phyloP scores from a whole-genome alignment of 1,284 basidiomycete genomes.

The Schizophyllum amplum region DNA sequence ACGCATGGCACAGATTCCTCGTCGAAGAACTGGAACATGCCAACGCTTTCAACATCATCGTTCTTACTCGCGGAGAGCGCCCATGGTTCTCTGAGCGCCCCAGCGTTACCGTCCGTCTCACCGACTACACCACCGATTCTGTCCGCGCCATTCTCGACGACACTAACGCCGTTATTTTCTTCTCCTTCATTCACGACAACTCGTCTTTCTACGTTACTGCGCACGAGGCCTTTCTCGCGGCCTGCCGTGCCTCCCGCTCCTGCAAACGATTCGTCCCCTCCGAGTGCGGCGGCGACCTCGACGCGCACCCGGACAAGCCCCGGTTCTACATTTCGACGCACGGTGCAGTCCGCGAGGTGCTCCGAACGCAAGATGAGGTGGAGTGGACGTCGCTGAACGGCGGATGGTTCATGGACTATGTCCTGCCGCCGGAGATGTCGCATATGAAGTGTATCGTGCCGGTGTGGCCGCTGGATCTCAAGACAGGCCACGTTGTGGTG shows the following conservation, averaged over 20 bases:
- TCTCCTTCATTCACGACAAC: constrained; percentile 6
- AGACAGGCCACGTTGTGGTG: constrained; percentile 3
- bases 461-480: constrained; percentile 8
- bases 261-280: constrained; percentile 8
- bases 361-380: background rate
- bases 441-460: constrained; percentile 6
- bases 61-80: background rate
- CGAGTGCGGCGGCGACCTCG: constrained; percentile 7
- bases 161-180: constrained; percentile 1
- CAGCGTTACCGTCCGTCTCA: constrained; percentile 1
- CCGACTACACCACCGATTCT: constrained; percentile 3
- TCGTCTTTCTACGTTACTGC: constrained; percentile 1
- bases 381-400: constrained; percentile 6
- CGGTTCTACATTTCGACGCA: constrained; percentile 6
- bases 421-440: constrained; percentile 3
- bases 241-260: background rate
- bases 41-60: background rate
- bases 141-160: constrained; percentile 1
- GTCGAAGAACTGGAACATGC: background rate
- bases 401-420: constrained; percentile 9
- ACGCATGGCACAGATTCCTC: background rate
- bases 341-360: constrained; percentile 4
- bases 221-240: constrained; percentile 5
- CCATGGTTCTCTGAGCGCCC: constrained; percentile 2
- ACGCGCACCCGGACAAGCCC: constrained; percentile 5